Conservation (phyloP, 345 rosid genomes). For the Eutrema japonicum region DNA sequence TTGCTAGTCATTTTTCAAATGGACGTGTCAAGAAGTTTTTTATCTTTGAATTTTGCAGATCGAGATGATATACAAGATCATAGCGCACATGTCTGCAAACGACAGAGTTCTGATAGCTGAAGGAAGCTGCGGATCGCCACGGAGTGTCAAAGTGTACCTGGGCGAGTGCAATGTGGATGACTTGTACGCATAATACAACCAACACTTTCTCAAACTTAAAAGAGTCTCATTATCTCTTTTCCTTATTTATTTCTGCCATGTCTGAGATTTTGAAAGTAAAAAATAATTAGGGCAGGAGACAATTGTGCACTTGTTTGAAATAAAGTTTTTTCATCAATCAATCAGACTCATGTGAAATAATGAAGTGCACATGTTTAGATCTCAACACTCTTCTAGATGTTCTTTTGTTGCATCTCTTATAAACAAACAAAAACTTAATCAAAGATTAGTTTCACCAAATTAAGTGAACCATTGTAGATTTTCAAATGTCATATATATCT, state of each 20-base stretch:
- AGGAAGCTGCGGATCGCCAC: conserved; percentile 93
- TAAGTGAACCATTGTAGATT: too few species aligned
- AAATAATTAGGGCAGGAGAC: conserved; percentile 28
- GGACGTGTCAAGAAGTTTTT: conserved; percentile 26
- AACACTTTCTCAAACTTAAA: conserved; percentile 15
- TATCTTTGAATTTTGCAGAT: conserved; percentile 56
- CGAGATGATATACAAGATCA: conserved; percentile 96
- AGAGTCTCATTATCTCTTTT: conserved; percentile 21
- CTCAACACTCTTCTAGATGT: not conserved
- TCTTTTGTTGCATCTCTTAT: conserved; percentile 14
- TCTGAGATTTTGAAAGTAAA: not conserved
- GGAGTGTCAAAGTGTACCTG: conserved; percentile 80
- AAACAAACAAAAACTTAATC: not conserved
- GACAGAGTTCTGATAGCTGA: conserved; percentile 90
- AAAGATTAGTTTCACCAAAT: too few species aligned
- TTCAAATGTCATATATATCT: too few species aligned
- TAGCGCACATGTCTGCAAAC: conserved; percentile 95
- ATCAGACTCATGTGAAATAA: not conserved
- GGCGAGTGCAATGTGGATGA: conserved; percentile 87
- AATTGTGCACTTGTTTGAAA: conserved; percentile 32
- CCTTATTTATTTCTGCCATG: conserved; percentile 21
- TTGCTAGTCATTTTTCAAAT: conserved; percentile 3
- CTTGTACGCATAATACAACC: conserved; percentile 50
- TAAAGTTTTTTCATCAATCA: conserved; percentile 27
- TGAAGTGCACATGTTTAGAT: not conserved